A percentile compares a stretch with the other conserved stretches of the same genome.
These are phyloP conservation scores for Exophiala spinifera DNA, from an alignment of 2,329 filamentous ascomycete genomes.

Conservation along the genomic window DNA sequence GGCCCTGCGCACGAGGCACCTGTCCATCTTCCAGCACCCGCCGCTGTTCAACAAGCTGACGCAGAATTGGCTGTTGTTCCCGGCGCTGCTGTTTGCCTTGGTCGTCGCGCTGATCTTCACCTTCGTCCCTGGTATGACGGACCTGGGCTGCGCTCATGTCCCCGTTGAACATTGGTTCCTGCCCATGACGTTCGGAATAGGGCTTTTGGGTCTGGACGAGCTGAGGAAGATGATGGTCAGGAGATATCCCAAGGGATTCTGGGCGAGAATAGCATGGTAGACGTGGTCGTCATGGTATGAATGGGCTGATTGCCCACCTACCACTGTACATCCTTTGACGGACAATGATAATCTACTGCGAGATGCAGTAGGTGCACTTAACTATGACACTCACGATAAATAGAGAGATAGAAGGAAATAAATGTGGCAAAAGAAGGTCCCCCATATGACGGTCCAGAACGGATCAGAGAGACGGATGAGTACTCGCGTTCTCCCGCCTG, in stretches of 20 bases:
- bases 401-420: too few relatives aligned
- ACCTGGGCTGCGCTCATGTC: constrained; percentile 61
- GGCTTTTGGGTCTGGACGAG: constrained; percentile 64
- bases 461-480: too few relatives aligned
- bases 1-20: constrained; percentile 62
- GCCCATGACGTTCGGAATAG: constrained; percentile 68
- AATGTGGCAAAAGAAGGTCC: too few relatives aligned
- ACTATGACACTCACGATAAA: too few relatives aligned
- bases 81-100: constrained; percentile 66
- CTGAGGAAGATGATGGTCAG: constrained; percentile 61
- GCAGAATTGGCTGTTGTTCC: constrained; percentile 67
- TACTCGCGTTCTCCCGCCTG: too few relatives aligned
- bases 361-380: too few relatives aligned
- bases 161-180: constrained; percentile 75
- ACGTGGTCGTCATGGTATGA: neutral
- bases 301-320: too few relatives aligned
- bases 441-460: too few relatives aligned
- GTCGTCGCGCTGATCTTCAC: constrained; percentile 64
- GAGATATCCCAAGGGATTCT: constrained; percentile 54
- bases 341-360: too few relatives aligned
- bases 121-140: constrained; percentile 65
- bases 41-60: constrained; percentile 63
- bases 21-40: constrained; percentile 70
- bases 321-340: too few relatives aligned
- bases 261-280: constrained; percentile 65